Evolutionary conservation across 2,329 filamentous ascomycete species (phyloP).

Genomic region (Calonectria pseudoturangicola): DNA sequence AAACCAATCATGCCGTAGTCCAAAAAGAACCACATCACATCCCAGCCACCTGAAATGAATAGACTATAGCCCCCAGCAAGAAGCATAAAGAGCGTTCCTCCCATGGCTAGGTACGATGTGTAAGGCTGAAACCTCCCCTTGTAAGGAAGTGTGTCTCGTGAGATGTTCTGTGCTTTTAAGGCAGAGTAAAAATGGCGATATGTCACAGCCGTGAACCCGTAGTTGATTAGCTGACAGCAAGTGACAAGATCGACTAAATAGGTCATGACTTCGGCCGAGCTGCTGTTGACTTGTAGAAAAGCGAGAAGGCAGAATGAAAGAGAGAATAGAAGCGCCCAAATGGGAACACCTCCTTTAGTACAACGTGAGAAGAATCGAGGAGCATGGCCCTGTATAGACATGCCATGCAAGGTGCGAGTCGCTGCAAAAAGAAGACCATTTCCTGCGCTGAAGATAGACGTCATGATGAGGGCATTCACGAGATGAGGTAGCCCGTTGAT

Average conservation of each 20-base stretch:
- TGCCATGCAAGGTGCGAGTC: constrained; percentile 34
- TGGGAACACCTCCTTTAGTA: constrained; percentile 33
- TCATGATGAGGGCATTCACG: constrained; percentile 67
- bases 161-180: constrained; percentile 34
- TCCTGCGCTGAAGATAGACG: constrained; percentile 70
- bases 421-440: constrained; percentile 72
- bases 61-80: constrained; percentile 40
- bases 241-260: constrained; percentile 42
- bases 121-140: constrained; percentile 42
- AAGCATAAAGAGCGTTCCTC: constrained; percentile 40
- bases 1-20: constrained; percentile 42
- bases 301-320: constrained; percentile 42
- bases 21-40: constrained; percentile 44
- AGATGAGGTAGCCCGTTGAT: constrained; percentile 68
- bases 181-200: constrained; percentile 43
- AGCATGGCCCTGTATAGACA: constrained; percentile 69
- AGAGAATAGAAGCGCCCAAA: constrained; percentile 35
- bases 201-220: constrained; percentile 40
- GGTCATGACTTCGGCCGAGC: constrained; percentile 40
- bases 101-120: constrained; percentile 42
- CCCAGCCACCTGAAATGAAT: constrained; percentile 39
- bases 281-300: constrained; percentile 40
- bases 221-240: constrained; percentile 43
- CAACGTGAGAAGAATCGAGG: constrained; percentile 36
- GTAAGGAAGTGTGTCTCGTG: constrained; percentile 39